Conservation (phyloP, 805 yeast species). For the Yarrowia hollandica region DNA sequence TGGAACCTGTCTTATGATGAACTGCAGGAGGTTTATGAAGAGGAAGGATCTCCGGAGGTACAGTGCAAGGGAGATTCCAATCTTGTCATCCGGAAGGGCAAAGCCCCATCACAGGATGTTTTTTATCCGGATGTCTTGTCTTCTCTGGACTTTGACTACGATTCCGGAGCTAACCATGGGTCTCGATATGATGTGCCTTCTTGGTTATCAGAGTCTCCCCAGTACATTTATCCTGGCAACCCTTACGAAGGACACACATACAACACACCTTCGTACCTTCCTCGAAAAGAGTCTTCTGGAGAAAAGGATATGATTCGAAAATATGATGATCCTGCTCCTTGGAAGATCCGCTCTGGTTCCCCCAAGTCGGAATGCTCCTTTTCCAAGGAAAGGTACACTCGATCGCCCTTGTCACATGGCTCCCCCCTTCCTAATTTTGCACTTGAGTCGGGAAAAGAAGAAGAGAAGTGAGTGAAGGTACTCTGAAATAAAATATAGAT, state of each 20-base stretch:
- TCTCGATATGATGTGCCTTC: too few relatives aligned
- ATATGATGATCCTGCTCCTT: neutral
- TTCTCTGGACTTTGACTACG: neutral
- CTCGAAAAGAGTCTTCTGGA: neutral
- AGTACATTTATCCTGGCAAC: neutral
- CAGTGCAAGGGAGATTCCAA: too few relatives aligned
- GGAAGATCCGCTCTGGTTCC: neutral
- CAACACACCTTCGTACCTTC: neutral
- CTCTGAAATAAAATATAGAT: too few relatives aligned
- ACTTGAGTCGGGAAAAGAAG: too few relatives aligned
- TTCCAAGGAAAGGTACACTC: neutral
- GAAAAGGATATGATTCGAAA: neutral
- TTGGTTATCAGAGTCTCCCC: neutral
- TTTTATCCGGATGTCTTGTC: neutral
- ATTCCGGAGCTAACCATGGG: too few relatives aligned
- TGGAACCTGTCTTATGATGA: too few relatives aligned
- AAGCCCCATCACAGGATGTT: neutral
- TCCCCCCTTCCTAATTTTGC: neutral
- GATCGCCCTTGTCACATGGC: neutral
- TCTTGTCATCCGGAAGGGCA: too few relatives aligned
- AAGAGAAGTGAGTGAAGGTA: too few relatives aligned
- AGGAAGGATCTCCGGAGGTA: too few relatives aligned
- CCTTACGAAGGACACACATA: slow-evolving; percentile 12
- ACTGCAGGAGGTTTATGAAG: too few relatives aligned
- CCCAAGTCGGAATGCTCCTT: neutral